Base-by-base conservation (phyloP, 257 asterid species). In the Verbena officinalis region DNA sequence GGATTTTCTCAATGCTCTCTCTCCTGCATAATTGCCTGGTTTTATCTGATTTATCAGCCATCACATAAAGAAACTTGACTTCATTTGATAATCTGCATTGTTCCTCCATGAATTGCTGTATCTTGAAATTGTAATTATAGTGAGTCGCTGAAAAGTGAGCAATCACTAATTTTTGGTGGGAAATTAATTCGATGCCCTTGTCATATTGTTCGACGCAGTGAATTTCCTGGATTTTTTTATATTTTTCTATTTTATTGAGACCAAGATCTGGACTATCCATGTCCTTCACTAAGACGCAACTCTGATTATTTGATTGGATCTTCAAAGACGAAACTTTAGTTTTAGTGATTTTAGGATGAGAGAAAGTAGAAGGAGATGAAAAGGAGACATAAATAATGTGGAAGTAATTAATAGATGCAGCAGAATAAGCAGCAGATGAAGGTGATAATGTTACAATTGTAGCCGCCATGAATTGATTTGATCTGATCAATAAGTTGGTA, bases 91-190 rank as follows among this genome's bases (percentile, higher is more conserved):
- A 1, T 17, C 16, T 8, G 36, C 22, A 27, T 12, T 43, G 62
- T 66, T 43, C 36, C 72, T 54, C 64, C 72, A 66, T 66, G 64
- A 66, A 66, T 54, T 12, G 55, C 13, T 42, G 19, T 9, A 66
- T 66, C 43, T 8, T 55, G 0, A 11, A 10, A 40, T 55, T 55
- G 56, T 55, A 30, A n/a, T 9, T 66, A 34, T 19, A 42, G 40
- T 55, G 71, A 54, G 7, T 43, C 13, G 72, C 45, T 14, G 72
- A 66, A 66, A 66, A 66, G 4, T 66, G 64, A 66, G 72, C 64
- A 31, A 66, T 44, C 56, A 66, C 64, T 1, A 66, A 56, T 44
- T 66, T 55, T 40, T 55, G 56, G 1, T 42, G 27, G 11, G 46
- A 55, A 43, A 40, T 27, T n/a, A n/a, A n/a, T 12, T 15, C 48